These are phyloP conservation scores for Scalesia atractyloides DNA, from an alignment of 129 eudicot species.

Conservation along the genomic window DNA sequence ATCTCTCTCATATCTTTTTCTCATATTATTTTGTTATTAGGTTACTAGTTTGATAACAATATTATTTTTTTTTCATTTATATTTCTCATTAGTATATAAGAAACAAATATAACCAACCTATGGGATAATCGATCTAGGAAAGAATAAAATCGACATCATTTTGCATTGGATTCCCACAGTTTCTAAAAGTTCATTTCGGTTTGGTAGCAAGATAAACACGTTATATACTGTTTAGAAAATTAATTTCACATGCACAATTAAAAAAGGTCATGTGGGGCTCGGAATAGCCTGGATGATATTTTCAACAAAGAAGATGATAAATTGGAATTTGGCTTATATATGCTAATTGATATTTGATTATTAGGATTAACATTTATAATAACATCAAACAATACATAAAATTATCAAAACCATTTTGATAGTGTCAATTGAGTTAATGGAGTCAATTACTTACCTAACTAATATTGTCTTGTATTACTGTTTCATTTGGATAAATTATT, in stretches of 20 bases:
- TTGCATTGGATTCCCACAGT: too few relatives aligned
- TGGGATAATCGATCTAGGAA: too few relatives aligned
- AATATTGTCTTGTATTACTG: background rate
- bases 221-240: background rate
- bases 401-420: slow-evolving; percentile 1
- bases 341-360: background rate
- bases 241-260: background rate
- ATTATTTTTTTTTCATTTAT: too few relatives aligned
- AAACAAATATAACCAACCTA: too few relatives aligned
- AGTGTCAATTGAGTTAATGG: background rate
- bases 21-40: too few relatives aligned
- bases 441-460: slow-evolving; percentile 7
- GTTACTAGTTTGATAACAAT: too few relatives aligned
- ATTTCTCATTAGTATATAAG: too few relatives aligned
- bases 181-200: background rate
- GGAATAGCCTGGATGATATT: background rate
- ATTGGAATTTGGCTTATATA: slow-evolving; percentile 3
- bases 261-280: slow-evolving; percentile 8
- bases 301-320: background rate
- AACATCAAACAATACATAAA: background rate
- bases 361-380: slow-evolving; percentile 6
- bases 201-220: background rate
- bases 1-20: too few relatives aligned
- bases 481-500: background rate
- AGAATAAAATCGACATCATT: too few relatives aligned